A percentile compares a stretch with the other conserved stretches of the same genome.
Conservation (phyloP, 2,329 filamentous ascomycete genomes). For the Arthrinium phaeospermum region DNA sequence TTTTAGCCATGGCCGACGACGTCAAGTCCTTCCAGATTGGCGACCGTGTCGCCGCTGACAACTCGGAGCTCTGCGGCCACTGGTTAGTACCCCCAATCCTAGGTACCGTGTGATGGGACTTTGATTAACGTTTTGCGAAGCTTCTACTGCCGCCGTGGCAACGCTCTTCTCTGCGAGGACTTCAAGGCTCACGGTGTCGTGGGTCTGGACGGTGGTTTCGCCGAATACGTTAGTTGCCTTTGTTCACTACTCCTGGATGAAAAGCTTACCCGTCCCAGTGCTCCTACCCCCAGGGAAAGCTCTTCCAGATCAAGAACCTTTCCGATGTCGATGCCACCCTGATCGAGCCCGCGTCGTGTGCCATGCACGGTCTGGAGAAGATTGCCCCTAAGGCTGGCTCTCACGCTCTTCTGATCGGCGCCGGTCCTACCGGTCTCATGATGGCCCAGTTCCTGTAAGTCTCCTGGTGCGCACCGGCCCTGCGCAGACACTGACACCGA, state of each 20-base stretch:
- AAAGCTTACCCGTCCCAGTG: constrained; percentile 36
- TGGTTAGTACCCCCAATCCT: constrained; percentile 46
- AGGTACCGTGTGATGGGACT: constrained; percentile 22
- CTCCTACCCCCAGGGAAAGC: constrained; percentile 56
- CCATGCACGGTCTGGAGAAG: constrained; percentile 73
- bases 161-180: constrained; percentile 71
- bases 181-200: constrained; percentile 69
- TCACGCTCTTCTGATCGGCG: constrained; percentile 69
- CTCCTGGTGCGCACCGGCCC: background rate
- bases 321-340: constrained; percentile 72
- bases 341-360: constrained; percentile 73
- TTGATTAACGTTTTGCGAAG: constrained; percentile 25
- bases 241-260: background rate
- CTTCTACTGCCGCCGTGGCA: constrained; percentile 74
- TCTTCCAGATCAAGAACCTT: constrained; percentile 71
- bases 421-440: constrained; percentile 69
- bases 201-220: constrained; percentile 73
- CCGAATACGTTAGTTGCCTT: constrained; percentile 59
- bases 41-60: constrained; percentile 68
- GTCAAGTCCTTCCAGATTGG: constrained; percentile 66
- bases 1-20: constrained; percentile 45
- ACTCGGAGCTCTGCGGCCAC: constrained; percentile 70
- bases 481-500: background rate
- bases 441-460: constrained; percentile 39
- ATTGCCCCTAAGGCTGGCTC: constrained; percentile 70